Conservation (phyloP, 352 stramenopile species). For the Aphanomyces euteiches region DNA sequence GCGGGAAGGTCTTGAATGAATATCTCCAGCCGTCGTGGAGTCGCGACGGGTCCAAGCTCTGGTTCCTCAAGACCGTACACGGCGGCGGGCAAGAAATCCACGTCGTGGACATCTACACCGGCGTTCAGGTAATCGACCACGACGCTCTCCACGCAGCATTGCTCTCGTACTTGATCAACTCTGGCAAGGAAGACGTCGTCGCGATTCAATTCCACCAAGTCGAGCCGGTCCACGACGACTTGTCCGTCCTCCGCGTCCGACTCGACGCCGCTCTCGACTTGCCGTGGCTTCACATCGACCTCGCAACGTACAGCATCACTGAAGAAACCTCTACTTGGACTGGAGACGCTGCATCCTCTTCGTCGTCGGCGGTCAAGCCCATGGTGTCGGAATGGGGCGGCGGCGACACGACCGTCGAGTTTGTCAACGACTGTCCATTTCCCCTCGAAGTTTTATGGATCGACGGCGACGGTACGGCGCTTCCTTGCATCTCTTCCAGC, state of each 20-base stretch:
- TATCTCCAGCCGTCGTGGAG: conserved; percentile 11
- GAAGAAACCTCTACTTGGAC: not conserved
- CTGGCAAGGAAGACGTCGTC: not conserved
- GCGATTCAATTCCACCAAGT: not conserved
- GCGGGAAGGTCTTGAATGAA: conserved; percentile 9
- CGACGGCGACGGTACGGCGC: conserved; percentile 7
- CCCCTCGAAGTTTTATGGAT: conserved; percentile 10
- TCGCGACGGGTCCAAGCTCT: conserved; percentile 1
- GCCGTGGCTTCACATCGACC: conserved; percentile 7
- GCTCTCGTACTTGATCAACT: not conserved
- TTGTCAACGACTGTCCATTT: not conserved
- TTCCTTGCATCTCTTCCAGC: not conserved
- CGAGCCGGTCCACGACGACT: not conserved
- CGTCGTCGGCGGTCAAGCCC: not conserved
- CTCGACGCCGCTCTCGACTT: not conserved
- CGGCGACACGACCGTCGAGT: conserved; percentile 1
- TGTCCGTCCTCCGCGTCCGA: not conserved
- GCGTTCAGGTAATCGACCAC: not conserved
- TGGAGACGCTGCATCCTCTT: not conserved
- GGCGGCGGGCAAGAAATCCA: not conserved
- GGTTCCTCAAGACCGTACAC: not conserved
- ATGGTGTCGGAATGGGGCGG: conserved; percentile 9
- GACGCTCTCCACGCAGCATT: not conserved
- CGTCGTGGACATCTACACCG: not conserved
- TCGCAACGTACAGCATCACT: not conserved